These are phyloP conservation scores for Lagenidium giganteum DNA, from an alignment of 352 stramenopile genomes.

Conservation along the genomic window DNA sequence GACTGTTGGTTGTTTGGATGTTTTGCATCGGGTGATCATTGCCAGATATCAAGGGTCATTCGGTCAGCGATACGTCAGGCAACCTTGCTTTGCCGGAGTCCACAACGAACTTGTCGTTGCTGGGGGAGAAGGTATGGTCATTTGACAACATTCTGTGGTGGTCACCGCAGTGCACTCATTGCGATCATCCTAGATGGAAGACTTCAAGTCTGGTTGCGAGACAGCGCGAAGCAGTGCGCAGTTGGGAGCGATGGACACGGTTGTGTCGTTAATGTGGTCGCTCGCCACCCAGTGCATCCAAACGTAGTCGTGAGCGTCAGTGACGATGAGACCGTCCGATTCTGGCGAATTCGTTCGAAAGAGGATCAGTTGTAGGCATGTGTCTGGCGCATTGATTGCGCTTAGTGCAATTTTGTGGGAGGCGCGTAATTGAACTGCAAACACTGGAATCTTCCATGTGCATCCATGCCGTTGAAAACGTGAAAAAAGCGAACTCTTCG, in stretches of 20 bases:
- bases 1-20: slow-evolving; percentile 48
- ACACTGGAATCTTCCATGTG: too few species aligned
- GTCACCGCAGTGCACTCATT: not conserved
- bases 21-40: slow-evolving; percentile 31
- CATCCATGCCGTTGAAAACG: too few species aligned
- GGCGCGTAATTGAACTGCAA: too few species aligned
- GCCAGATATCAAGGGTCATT: slow-evolving; percentile 48
- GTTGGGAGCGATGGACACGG: slow-evolving; percentile 17
- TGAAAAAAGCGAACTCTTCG: too few species aligned
- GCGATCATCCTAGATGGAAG: slow-evolving; percentile 34
- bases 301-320: slow-evolving; percentile 63
- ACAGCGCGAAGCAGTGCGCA: slow-evolving; percentile 42
- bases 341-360: slow-evolving; percentile 17
- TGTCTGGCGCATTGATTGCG: too few species aligned
- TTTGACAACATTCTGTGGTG: not conserved
- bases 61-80: slow-evolving; percentile 59
- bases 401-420: not conserved
- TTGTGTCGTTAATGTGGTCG: slow-evolving; percentile 68
- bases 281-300: slow-evolving; percentile 36
- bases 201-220: slow-evolving; percentile 54
- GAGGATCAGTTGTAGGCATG: too few species aligned
- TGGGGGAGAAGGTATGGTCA: slow-evolving; percentile 61
- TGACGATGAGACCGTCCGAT: slow-evolving; percentile 63
- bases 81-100: slow-evolving; percentile 50
- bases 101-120: slow-evolving; percentile 48